phyloP scores from a whole-genome alignment of 768 basidiomycete species.

The Lyophyllum semitale region DNA sequence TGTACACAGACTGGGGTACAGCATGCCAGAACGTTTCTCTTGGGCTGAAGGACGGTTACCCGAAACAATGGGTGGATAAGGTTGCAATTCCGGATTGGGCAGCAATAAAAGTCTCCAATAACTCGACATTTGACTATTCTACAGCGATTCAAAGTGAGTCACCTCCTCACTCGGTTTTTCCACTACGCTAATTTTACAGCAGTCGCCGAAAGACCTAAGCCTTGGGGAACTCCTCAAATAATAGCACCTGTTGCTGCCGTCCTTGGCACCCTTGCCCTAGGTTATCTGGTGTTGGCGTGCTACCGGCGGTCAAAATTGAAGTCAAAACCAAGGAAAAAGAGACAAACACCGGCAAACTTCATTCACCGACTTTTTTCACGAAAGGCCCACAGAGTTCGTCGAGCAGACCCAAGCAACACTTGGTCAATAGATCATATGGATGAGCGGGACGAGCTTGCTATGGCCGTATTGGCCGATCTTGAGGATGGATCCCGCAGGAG shows the following conservation, averaged over 20 bases:
- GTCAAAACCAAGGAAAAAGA: not conserved
- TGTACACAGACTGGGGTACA: conserved; percentile 7
- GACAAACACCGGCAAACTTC: not conserved
- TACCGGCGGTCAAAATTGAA: no score
- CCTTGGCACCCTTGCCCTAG: conserved; percentile 1
- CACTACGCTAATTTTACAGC: not conserved
- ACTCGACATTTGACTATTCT: conserved; percentile 4
- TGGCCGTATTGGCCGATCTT: conserved; percentile 1
- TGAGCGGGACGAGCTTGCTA: conserved; percentile 12
- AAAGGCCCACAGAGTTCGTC: conserved; percentile 10
- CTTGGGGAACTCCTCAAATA: conserved; percentile 3
- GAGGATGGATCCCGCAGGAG: not conserved
- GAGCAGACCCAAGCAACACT: not conserved
- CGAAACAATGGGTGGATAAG: not conserved
- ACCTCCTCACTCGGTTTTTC: not conserved
- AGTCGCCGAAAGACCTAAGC: conserved; percentile 1
- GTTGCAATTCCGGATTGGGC: conserved; percentile 11
- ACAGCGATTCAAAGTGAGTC: conserved; percentile 10
- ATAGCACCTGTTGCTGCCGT: conserved; percentile 9
- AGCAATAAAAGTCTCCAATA: not conserved
- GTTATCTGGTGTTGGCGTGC: not conserved
- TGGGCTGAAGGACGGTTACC: conserved; percentile 11
- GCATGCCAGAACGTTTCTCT: conserved; percentile 11
- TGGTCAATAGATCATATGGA: conserved; percentile 20
- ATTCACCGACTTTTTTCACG: not conserved